Evolutionary conservation across 2,329 filamentous ascomycete species (phyloP), one percentile per base, ranked within the genome.

Genomic region (Trichoderma brevicompactum): DNA sequence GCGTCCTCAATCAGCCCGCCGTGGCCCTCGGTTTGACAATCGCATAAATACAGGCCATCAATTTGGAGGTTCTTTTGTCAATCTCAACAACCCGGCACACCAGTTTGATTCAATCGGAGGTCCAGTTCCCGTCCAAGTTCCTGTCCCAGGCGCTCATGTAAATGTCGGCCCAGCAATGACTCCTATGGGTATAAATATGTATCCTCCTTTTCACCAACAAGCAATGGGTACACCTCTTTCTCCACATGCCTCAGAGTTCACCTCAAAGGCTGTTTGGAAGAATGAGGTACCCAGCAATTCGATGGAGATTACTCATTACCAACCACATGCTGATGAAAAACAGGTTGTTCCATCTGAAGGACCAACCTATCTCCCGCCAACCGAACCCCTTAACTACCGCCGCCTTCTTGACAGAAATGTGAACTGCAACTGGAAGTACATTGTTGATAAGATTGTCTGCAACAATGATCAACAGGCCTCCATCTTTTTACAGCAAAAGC

Each of bases 391-490:
- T 72, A 98, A 99, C 79, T 99, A 98, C 74, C 93, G 95, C 67
- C 93, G 94, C 64, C 85, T 99, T 44, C 87, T 98, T 53, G 95
- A 99, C 74, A 93, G 94, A 74, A 97, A 94, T 75, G 92, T 96
- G 78, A 96, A 92, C 74, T 98, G 94, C 80, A 96, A 99, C 81
- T 99, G 94, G 95, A 96, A 95, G 80, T 97, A 97, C 76, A 97
- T 99, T 72, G 95, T 99, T 64, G 94, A 99, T 81, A 98, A 98
- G 83, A 99, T 99, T 75, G 94, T 99, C 70, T 96, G 92, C 86
- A 97, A 94, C 81, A 98, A 99, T 77, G 95, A 99, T 75, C 95
- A 99, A 78, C 95, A 99, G 79, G 95, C 96, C 9, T 99, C 95
- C 2, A 98, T 99, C 73, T 99, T 99, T 79, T 83, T 99, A 50